Percentiles rank a stretch among this genome's conserved stretches.
Evolutionary conservation across 2,329 filamentous ascomycete species (phyloP).

Genomic region (Colletotrichum sp.): DNA sequence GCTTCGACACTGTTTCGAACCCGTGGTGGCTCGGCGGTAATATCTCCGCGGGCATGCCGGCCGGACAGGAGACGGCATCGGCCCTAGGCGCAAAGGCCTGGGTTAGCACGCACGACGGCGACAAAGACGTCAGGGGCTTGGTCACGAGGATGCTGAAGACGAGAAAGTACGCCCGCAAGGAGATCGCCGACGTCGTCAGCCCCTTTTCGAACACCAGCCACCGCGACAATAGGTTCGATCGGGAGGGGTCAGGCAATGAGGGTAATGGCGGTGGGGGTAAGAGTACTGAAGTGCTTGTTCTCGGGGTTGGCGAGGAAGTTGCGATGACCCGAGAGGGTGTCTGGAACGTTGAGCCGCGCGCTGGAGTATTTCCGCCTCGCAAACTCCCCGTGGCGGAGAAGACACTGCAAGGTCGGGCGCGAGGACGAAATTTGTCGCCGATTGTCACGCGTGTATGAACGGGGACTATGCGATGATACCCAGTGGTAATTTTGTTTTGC

Average conservation of each 20-base stretch:
- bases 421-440: background rate
- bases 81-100: slow-evolving; percentile 60
- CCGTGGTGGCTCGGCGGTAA: slow-evolving; percentile 68
- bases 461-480: background rate
- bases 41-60: slow-evolving; percentile 60
- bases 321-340: slow-evolving; percentile 45
- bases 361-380: background rate
- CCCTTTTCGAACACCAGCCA: slow-evolving; percentile 2
- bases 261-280: background rate
- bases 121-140: slow-evolving; percentile 60
- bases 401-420: background rate
- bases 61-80: slow-evolving; percentile 61
- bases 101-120: slow-evolving; percentile 67
- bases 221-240: background rate
- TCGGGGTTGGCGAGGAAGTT: slow-evolving; percentile 49
- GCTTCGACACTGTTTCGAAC: slow-evolving; percentile 63
- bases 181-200: slow-evolving; percentile 44
- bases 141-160: slow-evolving; percentile 56
- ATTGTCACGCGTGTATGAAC: background rate
- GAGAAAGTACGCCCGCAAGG: slow-evolving; percentile 45
- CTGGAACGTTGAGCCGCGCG: slow-evolving; percentile 23
- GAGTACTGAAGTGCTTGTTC: slow-evolving; percentile 45
- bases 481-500: background rate
- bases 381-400: background rate
- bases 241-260: background rate